Base-by-base conservation (phyloP, 306 rosid genomes). In the Vigna nakashimae region DNA sequence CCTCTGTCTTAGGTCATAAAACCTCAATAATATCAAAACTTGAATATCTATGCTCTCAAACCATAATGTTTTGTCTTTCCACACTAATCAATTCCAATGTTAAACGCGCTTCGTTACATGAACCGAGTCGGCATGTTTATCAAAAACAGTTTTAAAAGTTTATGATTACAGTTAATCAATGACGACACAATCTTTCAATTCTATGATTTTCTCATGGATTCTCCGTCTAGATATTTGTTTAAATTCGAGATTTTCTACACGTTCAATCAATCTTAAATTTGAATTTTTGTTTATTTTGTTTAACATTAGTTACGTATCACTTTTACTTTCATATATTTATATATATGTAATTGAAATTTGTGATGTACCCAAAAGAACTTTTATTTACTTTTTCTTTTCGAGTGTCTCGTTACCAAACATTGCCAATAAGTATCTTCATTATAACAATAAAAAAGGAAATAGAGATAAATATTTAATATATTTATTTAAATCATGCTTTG, bases 101-200 rank as follows among this genome's bases (percentile, higher is more conserved):
- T 43, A 50, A 65, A 69, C 11, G 64, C 48, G n/a, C 36, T 69
- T 76, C 17, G n/a, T 40, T 64, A 28, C 53, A 14, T 16, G 3
- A 80, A 55, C 42, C 48, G 58, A 57, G 84, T 75, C 80, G 76
- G 72, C 76, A 57, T 22, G 66, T 58, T 57, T 34, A 76, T 76
- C 60, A 30, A 13, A 52, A 64, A 50, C 53, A 36, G 38, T 36
- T 75, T 64, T 4, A 46, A 10, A 74, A 74, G 49, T 40, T 73
- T 18, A 58, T 58, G 59, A 74, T 74, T 74, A 74, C 32, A n/a
- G 26, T 6, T 3, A 59, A 3, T 45, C 50, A 3, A 45, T 45
- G 1, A 11, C 6, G 16, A 11, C 6, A 16, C 30, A 5, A 40
- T 57, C 40, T 42, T 38, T 43, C 34, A 20, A 66, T 66, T 66